Evolutionary conservation across 306 rosid genomes (phyloP).

Genomic region (Pyrus communis): DNA sequence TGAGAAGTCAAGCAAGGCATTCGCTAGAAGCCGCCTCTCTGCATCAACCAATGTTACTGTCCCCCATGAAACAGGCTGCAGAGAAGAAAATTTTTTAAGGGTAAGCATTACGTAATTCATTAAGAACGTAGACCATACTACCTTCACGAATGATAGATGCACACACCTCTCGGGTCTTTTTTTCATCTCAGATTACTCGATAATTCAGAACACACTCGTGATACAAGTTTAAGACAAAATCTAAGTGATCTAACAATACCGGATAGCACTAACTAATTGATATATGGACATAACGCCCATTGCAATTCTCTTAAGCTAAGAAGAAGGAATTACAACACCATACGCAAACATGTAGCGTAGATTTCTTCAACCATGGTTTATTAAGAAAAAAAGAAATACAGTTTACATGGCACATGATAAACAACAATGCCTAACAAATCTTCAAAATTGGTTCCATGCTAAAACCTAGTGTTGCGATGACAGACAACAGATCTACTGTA

Average conservation of each 20-base stretch:
- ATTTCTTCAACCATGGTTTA: too few species aligned
- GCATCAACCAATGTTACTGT: slow-evolving; percentile 68
- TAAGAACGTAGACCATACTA: neutral
- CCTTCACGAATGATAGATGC: neutral
- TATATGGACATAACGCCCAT: neutral
- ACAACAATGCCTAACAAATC: neutral
- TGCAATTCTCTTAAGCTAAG: neutral
- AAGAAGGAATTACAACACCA: neutral
- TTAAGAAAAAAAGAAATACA: too few species aligned
- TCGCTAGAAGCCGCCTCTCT: slow-evolving; percentile 87
- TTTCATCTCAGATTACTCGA: too few species aligned
- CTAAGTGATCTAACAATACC: neutral
- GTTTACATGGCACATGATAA: too few species aligned
- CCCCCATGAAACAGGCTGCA: slow-evolving; percentile 82
- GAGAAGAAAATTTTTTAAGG: neutral
- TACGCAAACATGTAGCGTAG: too few species aligned
- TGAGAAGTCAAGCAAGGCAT: slow-evolving; percentile 78
- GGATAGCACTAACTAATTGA: neutral
- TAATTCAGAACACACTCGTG: neutral
- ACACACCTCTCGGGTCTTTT: neutral
- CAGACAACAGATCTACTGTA: neutral
- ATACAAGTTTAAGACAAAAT: neutral
- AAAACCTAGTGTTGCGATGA: neutral
- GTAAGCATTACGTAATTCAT: neutral
- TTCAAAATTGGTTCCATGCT: neutral